Percentiles rank a stretch among this genome's conserved stretches.
Evolutionary conservation across 2,329 filamentous ascomycete genomes (phyloP).

Genomic region (Fusarium humuli): DNA sequence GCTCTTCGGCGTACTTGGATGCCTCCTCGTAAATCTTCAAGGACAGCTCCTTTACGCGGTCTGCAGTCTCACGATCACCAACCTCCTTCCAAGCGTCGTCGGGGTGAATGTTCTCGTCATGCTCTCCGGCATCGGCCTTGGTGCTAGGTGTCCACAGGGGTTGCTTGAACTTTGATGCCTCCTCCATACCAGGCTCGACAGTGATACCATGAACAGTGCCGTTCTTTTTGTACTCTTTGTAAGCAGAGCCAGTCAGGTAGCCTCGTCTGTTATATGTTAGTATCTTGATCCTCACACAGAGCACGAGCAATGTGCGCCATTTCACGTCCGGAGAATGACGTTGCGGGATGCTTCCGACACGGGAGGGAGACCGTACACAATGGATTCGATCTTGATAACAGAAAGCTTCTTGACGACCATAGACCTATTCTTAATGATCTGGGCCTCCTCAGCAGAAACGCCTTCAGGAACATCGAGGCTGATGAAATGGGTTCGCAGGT

Average conservation of each 20-base stretch:
- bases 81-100: conserved; percentile 64
- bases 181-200: conserved; percentile 69
- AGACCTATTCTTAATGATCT: conserved; percentile 70
- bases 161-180: conserved; percentile 72
- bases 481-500: conserved; percentile 65
- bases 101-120: conserved; percentile 87
- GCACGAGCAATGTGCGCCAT: background rate
- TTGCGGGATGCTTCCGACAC: background rate
- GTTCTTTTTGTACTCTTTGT: conserved; percentile 73
- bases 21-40: conserved; percentile 46
- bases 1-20: conserved; percentile 41
- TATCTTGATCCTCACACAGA: background rate
- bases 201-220: conserved; percentile 85
- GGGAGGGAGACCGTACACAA: conserved; percentile 28
- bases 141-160: conserved; percentile 83
- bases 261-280: conserved; percentile 61
- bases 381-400: conserved; percentile 72
- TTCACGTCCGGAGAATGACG: background rate
- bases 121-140: conserved; percentile 81
- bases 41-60: conserved; percentile 45
- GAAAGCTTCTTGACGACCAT: conserved; percentile 82
- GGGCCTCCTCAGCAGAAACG: conserved; percentile 58
- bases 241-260: conserved; percentile 88
- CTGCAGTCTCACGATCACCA: conserved; percentile 47
- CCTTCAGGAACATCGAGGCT: conserved; percentile 56